phyloP scores from a whole-genome alignment of 2,329 filamentous ascomycete genomes.

The Furcasterigmium sp. region DNA sequence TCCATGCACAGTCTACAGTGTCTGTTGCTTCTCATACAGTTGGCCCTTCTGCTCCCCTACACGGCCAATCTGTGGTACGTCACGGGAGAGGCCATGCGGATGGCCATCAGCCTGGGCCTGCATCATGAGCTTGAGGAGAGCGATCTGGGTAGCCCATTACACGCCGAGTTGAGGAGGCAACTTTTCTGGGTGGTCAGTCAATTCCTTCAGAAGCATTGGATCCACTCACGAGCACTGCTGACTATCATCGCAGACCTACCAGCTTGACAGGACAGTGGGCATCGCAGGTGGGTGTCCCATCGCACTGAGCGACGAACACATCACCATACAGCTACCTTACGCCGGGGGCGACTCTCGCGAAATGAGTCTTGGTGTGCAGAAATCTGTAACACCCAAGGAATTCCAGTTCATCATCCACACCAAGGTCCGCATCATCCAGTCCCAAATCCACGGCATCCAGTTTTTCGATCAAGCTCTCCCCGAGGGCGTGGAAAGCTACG shows the following conservation, averaged over 20 bases:
- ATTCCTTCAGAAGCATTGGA: no score
- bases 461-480: conserved; percentile 8
- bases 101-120: conserved; percentile 15
- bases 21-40: conserved; percentile 12
- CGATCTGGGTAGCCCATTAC: background rate
- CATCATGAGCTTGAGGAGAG: conserved; percentile 12
- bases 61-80: conserved; percentile 14
- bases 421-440: conserved; percentile 4
- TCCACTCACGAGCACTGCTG: no score
- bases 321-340: conserved; percentile 6
- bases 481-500: background rate
- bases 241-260: conserved; percentile 6
- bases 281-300: conserved; percentile 9
- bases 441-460: conserved; percentile 1
- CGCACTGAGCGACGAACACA: conserved; percentile 7
- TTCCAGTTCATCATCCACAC: conserved; percentile 6
- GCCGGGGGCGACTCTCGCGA: conserved; percentile 1
- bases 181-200: conserved; percentile 13
- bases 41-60: conserved; percentile 13
- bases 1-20: conserved; percentile 10
- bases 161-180: conserved; percentile 6
- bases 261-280: conserved; percentile 9
- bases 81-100: conserved; percentile 15
- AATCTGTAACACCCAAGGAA: conserved; percentile 1
- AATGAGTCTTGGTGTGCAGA: background rate